phyloP scores from a whole-genome alignment of 2,329 filamentous ascomycete species.

The Trichoderma atroviride region DNA sequence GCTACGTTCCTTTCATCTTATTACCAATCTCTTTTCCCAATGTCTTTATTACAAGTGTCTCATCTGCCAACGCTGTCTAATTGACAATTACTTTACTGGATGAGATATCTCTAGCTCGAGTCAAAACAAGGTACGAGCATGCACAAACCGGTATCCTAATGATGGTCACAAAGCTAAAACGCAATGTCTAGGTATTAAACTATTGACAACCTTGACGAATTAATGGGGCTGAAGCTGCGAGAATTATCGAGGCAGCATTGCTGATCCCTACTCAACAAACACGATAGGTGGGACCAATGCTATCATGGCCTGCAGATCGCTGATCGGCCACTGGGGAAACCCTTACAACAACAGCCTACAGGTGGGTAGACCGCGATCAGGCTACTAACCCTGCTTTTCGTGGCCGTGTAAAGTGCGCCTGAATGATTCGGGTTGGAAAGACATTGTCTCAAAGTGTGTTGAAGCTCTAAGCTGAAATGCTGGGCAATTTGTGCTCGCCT shows the following conservation, averaged over 20 bases:
- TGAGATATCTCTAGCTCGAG: not conserved
- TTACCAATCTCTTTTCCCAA: not conserved
- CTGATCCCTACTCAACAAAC: not conserved
- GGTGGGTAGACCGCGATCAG: not conserved
- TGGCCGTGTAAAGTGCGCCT: not conserved
- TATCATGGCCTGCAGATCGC: constrained; percentile 11
- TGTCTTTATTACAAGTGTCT: not conserved
- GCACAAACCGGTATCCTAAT: not conserved
- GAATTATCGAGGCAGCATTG: not conserved
- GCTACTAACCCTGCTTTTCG: not conserved
- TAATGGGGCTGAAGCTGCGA: not conserved
- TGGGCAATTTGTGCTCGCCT: not conserved
- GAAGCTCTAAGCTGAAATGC: not conserved
- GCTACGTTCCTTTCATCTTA: not conserved
- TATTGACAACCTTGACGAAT: not conserved
- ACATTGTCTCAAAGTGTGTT: not conserved
- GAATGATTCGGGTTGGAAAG: not conserved
- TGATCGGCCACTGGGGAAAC: not conserved
- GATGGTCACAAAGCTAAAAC: not conserved
- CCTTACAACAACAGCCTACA: not conserved
- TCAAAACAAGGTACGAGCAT: not conserved
- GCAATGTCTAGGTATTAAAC: not conserved
- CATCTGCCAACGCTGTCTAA: not conserved
- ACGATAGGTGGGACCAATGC: not conserved
- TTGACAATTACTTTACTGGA: not conserved